Base-by-base conservation (phyloP, 2,329 filamentous ascomycete genomes). In the Knoxdaviesia capensis region DNA sequence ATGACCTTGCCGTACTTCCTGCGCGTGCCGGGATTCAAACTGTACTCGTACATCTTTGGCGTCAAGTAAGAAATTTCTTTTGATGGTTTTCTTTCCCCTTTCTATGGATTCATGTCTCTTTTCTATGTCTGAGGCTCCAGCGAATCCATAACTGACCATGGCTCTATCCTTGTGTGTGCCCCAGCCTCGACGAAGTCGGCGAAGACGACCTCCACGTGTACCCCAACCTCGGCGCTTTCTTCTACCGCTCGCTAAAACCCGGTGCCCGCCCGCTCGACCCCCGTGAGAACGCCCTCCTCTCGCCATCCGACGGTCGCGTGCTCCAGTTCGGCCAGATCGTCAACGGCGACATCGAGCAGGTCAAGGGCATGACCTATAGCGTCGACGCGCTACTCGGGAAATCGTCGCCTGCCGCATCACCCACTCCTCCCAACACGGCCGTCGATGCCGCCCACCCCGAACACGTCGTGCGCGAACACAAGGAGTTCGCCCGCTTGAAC, bases 291-390 rank as follows among this genome's bases (percentile, higher is more conserved):
- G 81, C 85, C 7, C 63, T 98, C 5, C 64, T 96, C 6, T 90
- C 85, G 1, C 92, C 90, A 1, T 76, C 90, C 5, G 90, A 98
- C 57, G 90, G 90, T 39, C 80, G 81, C 48, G 71, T 98, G 38
- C 71, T 98, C 30, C 88, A 96, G 52, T 94, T 86, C 51, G 90
- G 90, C 7, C 77, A 77, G 51, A 94, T 98, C 44, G 80, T 92
- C 53, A 77, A 87, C 52, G 87, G 88, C 39, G 85, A 94, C 54
- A 92, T 98, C 37, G 90, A 98, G 58, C 90, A 98, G 62, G 88
- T 98, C 48, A 98, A 98, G 62, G 90, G 90, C 46, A 90, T 98
- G 69, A 98, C 90, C 1, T 98, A 98, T 61, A 93, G 80, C 49
- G 72, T 98, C 43, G 90, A 98, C 56, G 87, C 90, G 6, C 70